Evolutionary conservation across 306 rosid species (phyloP), one percentile per base, ranked within the genome.

Genomic region (Notholithocarpus densiflorus): DNA sequence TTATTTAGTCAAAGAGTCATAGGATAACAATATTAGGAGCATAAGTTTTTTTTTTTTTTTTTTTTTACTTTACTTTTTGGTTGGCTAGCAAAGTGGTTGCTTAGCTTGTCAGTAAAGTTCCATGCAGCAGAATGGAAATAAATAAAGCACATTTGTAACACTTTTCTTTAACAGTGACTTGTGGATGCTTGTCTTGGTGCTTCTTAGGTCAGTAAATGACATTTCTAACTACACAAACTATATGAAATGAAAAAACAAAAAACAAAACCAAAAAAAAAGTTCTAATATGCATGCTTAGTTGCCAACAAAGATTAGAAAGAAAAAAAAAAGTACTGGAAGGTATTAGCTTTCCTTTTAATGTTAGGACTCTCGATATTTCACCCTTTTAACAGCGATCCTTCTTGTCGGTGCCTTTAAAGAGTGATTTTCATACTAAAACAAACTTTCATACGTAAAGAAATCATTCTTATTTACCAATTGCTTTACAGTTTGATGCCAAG

Each of bases 81-180:
- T 73, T 86, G 84, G 88, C 71, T 57, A 51, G 32, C 69, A 84
- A 69, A 76, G 82, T 34, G 80, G 77, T 82, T 77, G 53, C 83
- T 77, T 87, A 72, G 88, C 81, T 32, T 72, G 73, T 76, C 82
- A 56, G 81, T 57, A 73, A 78, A 76, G 86, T 75, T 48, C 45
- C 45, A 53, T 68, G 73, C 79, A 65, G 37, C 79, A 27, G 68
- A 80, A 71, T 81, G 48, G 37, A 65, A 69, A 70, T 57, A 48
- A 52, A 74, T 1, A 57, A 21, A 71, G 65, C 17, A 8, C 29
- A 21, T 24, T 23, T 11, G 27, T 57, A 20, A 19, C 29, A 27
- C 52, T 19, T 66, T 66, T 66, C 51, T 66, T 43, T 17, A 10
- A n/a, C 4, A 59, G 31, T 59, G 65, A 59, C 65, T 59, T 23